phyloP scores from a whole-genome alignment of 805 yeast genomes.

The Metschnikowia arizonensis region DNA sequence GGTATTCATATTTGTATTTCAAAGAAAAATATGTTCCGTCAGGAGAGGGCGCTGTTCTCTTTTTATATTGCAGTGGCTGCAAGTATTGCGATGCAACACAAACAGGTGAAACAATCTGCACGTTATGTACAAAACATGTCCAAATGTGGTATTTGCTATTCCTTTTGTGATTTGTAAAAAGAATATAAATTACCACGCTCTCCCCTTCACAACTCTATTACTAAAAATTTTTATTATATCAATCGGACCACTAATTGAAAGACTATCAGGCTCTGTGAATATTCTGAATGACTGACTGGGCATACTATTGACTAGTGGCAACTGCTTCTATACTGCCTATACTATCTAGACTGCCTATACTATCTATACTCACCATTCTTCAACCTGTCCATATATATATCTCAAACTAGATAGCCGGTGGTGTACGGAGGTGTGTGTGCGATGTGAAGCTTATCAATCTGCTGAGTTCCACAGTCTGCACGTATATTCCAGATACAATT shows the following conservation, averaged over 20 bases:
- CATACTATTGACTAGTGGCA: too few species aligned
- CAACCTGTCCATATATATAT: too few species aligned
- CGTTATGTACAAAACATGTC: not conserved
- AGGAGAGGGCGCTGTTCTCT: not conserved
- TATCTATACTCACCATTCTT: too few species aligned
- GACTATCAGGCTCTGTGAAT: too few species aligned
- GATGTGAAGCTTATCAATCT: not conserved
- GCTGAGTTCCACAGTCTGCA: not conserved
- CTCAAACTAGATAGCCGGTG: too few species aligned
- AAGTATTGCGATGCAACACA: conserved; percentile 1
- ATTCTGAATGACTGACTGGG: too few species aligned
- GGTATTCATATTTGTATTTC: too few species aligned
- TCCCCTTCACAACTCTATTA: not conserved
- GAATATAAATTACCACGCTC: not conserved
- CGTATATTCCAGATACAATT: not conserved
- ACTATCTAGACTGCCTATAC: too few species aligned
- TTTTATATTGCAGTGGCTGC: conserved; percentile 1
- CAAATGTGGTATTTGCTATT: not conserved
- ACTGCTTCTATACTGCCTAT: too few species aligned
- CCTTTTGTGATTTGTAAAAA: not conserved
- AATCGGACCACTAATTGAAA: too few species aligned
- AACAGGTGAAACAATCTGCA: not conserved
- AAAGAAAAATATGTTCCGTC: too few species aligned
- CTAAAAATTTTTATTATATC: too few species aligned
- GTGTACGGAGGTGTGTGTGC: not conserved